phyloP scores from a whole-genome alignment of 345 rosid species.

The Bruguiera sexangula region DNA sequence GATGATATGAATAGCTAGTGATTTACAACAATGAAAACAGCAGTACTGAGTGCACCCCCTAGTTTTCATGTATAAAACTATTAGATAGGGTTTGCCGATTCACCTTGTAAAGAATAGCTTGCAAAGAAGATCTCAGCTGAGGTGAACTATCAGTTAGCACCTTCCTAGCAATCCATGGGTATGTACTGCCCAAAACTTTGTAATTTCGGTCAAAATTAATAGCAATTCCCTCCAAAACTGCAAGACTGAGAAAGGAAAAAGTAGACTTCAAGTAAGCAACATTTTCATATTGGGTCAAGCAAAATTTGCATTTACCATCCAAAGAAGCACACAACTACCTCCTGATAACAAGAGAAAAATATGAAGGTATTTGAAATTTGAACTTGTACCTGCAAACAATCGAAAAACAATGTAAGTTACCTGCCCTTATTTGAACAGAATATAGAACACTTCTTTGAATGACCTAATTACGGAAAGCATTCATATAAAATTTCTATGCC shows the following conservation, averaged over 20 bases:
- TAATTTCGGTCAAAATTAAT: conserved; percentile 69
- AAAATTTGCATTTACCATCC: background rate
- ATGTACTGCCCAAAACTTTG: conserved; percentile 93
- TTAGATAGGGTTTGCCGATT: background rate
- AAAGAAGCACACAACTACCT: conserved; percentile 48
- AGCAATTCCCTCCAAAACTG: conserved; percentile 96
- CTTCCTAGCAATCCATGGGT: conserved; percentile 98
- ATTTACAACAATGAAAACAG: background rate
- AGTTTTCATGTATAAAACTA: background rate
- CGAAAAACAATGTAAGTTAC: conserved; percentile 6
- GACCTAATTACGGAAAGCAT: background rate
- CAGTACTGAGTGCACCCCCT: background rate
- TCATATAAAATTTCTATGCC: background rate
- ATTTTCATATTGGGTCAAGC: too few relatives aligned
- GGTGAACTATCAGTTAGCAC: conserved; percentile 86
- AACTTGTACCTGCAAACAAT: conserved; percentile 78
- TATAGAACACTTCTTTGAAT: background rate
- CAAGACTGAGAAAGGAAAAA: conserved; percentile 53
- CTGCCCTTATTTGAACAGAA: background rate
- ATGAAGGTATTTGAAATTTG: conserved; percentile 90
- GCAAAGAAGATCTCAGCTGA: conserved; percentile 68
- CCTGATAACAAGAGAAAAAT: conserved; percentile 88
- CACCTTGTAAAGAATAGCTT: conserved; percentile 79
- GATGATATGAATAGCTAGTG: background rate
- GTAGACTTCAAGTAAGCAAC: background rate